These are phyloP conservation scores for Penicillium manginii DNA, from an alignment of 495 filamentous ascomycete genomes.

Conservation along the genomic window DNA sequence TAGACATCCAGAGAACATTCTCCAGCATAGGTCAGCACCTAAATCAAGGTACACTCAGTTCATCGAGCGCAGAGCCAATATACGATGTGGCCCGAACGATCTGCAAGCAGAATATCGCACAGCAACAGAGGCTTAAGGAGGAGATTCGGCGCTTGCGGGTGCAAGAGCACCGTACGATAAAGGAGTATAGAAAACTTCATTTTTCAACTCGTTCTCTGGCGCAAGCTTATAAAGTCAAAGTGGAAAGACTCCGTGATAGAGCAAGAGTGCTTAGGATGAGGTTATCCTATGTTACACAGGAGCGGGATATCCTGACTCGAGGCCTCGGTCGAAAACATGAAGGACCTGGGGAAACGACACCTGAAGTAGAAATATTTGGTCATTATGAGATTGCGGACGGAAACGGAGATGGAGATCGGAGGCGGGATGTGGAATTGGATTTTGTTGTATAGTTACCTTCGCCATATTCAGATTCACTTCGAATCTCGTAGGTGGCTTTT, in stretches of 20 bases:
- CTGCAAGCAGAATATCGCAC: constrained; percentile 10
- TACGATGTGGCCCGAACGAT: constrained; percentile 30
- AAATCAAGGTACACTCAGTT: constrained; percentile 18
- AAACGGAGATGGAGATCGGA: neutral
- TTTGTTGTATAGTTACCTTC: neutral
- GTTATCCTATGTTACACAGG: neutral
- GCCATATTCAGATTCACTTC: too few species aligned
- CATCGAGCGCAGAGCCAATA: constrained; percentile 23
- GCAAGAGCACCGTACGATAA: constrained; percentile 21
- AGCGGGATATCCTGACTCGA: neutral
- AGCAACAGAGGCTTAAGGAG: constrained; percentile 17
- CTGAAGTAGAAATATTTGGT: too few species aligned
- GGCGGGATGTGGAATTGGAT: neutral
- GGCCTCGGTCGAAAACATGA: too few species aligned
- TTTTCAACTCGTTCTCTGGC: constrained; percentile 17
- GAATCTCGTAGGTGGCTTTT: too few species aligned
- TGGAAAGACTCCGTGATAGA: constrained; percentile 4
- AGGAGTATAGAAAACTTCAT: constrained; percentile 16
- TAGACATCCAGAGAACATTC: constrained; percentile 35
- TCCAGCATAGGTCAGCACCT: constrained; percentile 26
- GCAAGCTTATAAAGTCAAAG: constrained; percentile 10
- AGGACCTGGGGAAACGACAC: too few species aligned
- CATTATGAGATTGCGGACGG: neutral
- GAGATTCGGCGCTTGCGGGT: constrained; percentile 12
- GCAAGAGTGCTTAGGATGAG: neutral